phyloP scores from a whole-genome alignment of 805 yeast genomes.

The Clavispora carvajalis region DNA sequence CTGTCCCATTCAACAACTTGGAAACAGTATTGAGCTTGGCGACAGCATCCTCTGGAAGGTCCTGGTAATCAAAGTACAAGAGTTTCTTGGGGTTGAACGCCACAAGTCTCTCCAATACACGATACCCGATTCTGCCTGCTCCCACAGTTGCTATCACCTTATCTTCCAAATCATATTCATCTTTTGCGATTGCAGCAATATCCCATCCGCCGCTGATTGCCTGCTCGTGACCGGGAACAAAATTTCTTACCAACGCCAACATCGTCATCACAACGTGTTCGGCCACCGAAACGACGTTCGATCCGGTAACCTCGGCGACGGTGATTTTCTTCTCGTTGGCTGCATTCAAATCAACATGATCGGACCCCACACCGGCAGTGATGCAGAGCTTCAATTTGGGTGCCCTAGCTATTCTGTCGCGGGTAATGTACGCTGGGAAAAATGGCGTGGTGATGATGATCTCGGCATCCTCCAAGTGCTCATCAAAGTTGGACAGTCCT shows the following conservation, averaged over 20 bases:
- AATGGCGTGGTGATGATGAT: conserved; percentile 78
- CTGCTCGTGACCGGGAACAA: conserved; percentile 73
- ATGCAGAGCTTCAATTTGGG: conserved; percentile 63
- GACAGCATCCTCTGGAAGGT: conserved; percentile 49
- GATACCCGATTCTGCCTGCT: conserved; percentile 75
- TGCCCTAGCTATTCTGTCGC: conserved; percentile 62
- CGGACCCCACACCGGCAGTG: conserved; percentile 85
- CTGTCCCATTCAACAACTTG: conserved; percentile 40
- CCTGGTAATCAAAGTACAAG: conserved; percentile 71
- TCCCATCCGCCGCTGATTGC: conserved; percentile 63
- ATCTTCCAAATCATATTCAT: conserved; percentile 69
- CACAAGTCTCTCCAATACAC: conserved; percentile 64
- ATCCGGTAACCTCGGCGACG: conserved; percentile 78
- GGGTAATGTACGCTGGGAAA: conserved; percentile 72
- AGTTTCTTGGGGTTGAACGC: conserved; percentile 74
- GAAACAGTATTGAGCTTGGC: conserved; percentile 34
- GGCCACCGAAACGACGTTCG: conserved; percentile 75
- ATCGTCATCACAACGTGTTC: conserved; percentile 77
- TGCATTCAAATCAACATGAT: conserved; percentile 69
- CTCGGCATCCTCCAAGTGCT: conserved; percentile 66
- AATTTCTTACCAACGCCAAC: conserved; percentile 65
- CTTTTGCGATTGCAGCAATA: conserved; percentile 66
- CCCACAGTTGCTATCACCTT: conserved; percentile 78
- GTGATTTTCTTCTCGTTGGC: conserved; percentile 59
- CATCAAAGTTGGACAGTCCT: conserved; percentile 51